These are phyloP conservation scores for Torulaspora gathmanii DNA, from an alignment of 805 yeast species.

Conservation along the genomic window DNA sequence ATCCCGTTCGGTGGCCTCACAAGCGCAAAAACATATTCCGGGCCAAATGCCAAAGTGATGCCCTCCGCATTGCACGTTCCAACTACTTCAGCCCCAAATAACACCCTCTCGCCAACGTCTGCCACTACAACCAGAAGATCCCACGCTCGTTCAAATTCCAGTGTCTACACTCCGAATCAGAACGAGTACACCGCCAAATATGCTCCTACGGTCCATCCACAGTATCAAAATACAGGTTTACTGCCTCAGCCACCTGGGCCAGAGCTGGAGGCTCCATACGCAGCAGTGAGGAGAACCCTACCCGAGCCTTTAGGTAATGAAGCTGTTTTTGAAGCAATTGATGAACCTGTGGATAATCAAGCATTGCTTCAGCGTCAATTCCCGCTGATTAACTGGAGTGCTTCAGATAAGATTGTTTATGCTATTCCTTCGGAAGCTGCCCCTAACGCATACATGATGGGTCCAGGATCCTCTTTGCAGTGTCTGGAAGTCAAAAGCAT, in stretches of 20 bases:
- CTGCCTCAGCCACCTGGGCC: constrained; percentile 1
- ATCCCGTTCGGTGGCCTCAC: neutral
- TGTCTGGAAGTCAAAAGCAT: constrained; percentile 38
- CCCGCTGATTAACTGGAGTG: constrained; percentile 70
- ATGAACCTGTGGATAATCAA: constrained; percentile 43
- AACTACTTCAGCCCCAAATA: constrained; percentile 6
- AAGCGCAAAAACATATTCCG: neutral
- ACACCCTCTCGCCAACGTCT: constrained; percentile 11
- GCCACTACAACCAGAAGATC: constrained; percentile 15
- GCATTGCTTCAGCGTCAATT: constrained; percentile 58
- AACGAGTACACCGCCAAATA: constrained; percentile 34
- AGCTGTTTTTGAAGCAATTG: neutral
- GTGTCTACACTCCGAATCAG: constrained; percentile 32
- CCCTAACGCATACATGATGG: constrained; percentile 29
- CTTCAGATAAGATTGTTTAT: constrained; percentile 42
- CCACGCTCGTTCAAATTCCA: constrained; percentile 33
- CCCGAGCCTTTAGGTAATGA: neutral
- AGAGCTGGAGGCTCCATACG: neutral
- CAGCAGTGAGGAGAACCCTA: neutral
- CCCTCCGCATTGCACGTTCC: constrained; percentile 6
- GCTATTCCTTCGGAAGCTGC: constrained; percentile 39
- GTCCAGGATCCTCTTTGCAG: constrained; percentile 18
- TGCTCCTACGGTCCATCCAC: constrained; percentile 39
- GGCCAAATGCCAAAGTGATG: neutral
- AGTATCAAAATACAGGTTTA: constrained; percentile 18